phyloP scores from a whole-genome alignment of 1,139 yeast species.

The Blastobotrys malaysiensis region DNA sequence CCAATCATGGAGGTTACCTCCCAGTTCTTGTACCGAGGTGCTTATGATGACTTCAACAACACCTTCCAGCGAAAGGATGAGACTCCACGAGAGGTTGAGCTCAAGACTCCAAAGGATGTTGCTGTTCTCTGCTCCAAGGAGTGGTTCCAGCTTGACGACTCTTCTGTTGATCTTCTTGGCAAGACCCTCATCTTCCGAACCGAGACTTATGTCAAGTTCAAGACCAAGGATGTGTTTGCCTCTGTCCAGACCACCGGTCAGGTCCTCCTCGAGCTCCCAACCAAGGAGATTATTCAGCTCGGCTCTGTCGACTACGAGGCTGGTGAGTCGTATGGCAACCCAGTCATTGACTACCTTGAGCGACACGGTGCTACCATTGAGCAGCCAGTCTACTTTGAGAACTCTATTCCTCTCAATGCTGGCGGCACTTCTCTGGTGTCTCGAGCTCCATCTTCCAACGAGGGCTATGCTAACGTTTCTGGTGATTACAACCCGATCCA shows the following conservation, averaged over 20 bases:
- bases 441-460: conserved; percentile 82
- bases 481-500: conserved; percentile 99
- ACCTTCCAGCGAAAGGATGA: conserved; percentile 88
- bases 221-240: conserved; percentile 68
- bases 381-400: conserved; percentile 88
- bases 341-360: conserved; percentile 86
- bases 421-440: conserved; percentile 58
- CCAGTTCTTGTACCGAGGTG: conserved; percentile 94
- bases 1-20: conserved; percentile 94
- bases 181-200: conserved; percentile 86
- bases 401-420: conserved; percentile 80
- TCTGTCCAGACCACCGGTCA: conserved; percentile 82
- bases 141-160: conserved; percentile 85
- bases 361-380: conserved; percentile 93
- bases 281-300: conserved; percentile 83
- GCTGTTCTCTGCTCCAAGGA: conserved; percentile 93
- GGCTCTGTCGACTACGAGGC: conserved; percentile 89
- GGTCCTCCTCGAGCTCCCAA: conserved; percentile 81
- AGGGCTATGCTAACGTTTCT: conserved; percentile 93
- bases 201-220: conserved; percentile 76
- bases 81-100: conserved; percentile 74
- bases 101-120: conserved; percentile 77
- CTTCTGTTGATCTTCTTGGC: conserved; percentile 64
- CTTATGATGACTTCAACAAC: conserved; percentile 78
- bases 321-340: conserved; percentile 92